phyloP scores from a whole-genome alignment of 371 early-diverging fungal species.

The Sporodiniella umbellata region DNA sequence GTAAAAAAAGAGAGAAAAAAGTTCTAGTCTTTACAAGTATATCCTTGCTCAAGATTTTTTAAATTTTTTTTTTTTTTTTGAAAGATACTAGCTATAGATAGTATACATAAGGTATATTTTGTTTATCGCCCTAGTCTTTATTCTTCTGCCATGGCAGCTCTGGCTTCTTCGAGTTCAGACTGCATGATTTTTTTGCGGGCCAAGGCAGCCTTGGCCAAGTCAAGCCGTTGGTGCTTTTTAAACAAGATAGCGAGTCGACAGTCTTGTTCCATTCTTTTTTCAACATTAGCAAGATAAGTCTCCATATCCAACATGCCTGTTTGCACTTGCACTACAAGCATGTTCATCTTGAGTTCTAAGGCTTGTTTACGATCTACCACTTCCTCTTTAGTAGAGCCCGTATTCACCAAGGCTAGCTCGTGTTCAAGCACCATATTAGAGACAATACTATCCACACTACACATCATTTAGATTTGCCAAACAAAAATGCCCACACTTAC shows the following conservation, averaged over 20 bases:
- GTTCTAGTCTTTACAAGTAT: too few relatives aligned
- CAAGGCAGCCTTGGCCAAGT: constrained; percentile 69
- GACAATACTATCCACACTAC: constrained; percentile 67
- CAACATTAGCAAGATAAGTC: constrained; percentile 55
- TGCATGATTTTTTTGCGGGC: constrained; percentile 75
- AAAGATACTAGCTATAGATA: too few relatives aligned
- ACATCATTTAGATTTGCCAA: neutral
- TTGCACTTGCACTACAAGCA: constrained; percentile 78
- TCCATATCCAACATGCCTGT: constrained; percentile 77
- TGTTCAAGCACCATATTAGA: constrained; percentile 78
- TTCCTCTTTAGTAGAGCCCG: constrained; percentile 56
- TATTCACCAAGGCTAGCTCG: constrained; percentile 55
- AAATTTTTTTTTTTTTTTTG: too few relatives aligned
- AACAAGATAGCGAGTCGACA: constrained; percentile 69
- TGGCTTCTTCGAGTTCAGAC: constrained; percentile 76
- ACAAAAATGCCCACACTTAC: constrained; percentile 11
- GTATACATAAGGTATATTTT: too few relatives aligned
- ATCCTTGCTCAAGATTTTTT: too few relatives aligned
- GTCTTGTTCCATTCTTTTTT: constrained; percentile 56
- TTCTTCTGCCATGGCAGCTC: constrained; percentile 57
- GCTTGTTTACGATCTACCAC: constrained; percentile 62
- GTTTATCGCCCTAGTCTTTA: too few relatives aligned
- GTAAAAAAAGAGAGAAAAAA: too few relatives aligned
- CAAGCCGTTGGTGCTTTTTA: constrained; percentile 61
- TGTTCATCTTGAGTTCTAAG: constrained; percentile 75